Base-by-base conservation (phyloP, 768 basidiomycete species). In the Filobasidium floriforme region DNA sequence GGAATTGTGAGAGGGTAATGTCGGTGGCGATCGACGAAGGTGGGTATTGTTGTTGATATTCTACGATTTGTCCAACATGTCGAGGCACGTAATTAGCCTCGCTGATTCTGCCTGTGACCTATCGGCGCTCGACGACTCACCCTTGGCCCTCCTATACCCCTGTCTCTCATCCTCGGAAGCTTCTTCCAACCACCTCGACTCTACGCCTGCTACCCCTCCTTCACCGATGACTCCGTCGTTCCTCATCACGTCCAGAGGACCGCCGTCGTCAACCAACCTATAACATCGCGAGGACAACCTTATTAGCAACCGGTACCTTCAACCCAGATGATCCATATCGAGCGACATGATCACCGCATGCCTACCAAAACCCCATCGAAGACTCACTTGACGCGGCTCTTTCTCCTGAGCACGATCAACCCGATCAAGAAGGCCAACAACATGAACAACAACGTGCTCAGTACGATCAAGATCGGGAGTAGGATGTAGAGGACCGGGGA, bases 1-100 rank as follows among this genome's bases (percentile, higher is more conserved):
- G 86, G 80, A 98, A 98, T 75, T 99, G 96, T 10, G 94, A 94
- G 62, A 99, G 83, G 0, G 94, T 99, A 79, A 99, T 98, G 78
- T 99, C 96, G 61, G 94, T 93, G 26, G 93, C 90, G 52, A 88
- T 83, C n/a, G 96, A 98, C 76, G 94, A 92, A 40, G 96, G 93
- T 5, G 89, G 90, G 71, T 80, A 80, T 79, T 93, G 93, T 77
- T 89, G 88, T 28, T 81, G 81, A 75, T 76, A 81, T 59, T 79
- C 81, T 81, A 69, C 29, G 12, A 41, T 41, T 10, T 49, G n/a
- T 24, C 9, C 59, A 19, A 40, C 28, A 29, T 9, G 9, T 9
- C 32, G 32, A 37, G 9, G 4, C 32, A 37, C 32, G 9, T 9
- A 3, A 9, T 37, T 37, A 37, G 32, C 32, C 32, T 3, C 32